Conservation (phyloP, 2,329 filamentous ascomycete genomes). For the Elsinoe fawcettii region DNA sequence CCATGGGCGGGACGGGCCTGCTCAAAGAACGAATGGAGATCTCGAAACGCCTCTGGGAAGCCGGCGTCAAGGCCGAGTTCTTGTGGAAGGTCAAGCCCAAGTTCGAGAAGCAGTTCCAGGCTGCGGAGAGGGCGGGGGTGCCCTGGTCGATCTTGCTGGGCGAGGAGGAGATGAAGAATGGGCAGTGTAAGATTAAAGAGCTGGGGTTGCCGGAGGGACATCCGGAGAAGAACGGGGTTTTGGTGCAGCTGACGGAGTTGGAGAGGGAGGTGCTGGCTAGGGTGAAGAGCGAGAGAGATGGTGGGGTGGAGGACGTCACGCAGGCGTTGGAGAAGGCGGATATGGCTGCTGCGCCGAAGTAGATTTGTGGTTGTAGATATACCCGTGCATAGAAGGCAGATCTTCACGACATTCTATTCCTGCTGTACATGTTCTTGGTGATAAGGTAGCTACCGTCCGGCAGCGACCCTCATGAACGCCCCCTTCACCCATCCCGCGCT, state of each 20-base stretch:
- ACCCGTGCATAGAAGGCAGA: background rate
- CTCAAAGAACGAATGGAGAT: conserved; percentile 78
- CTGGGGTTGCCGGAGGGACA: conserved; percentile 72
- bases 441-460: conserved; percentile 24
- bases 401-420: background rate
- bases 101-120: conserved; percentile 82
- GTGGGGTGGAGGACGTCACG: conserved; percentile 19
- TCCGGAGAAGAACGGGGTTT: conserved; percentile 80
- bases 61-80: conserved; percentile 86
- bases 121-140: conserved; percentile 68
- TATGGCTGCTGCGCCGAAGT: conserved; percentile 9
- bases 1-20: conserved; percentile 77
- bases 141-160: conserved; percentile 85
- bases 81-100: conserved; percentile 86
- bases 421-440: background rate
- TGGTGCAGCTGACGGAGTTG: conserved; percentile 59
- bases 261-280: conserved; percentile 54
- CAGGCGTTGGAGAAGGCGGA: background rate
- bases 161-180: conserved; percentile 76
- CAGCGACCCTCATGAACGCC: conserved; percentile 70
- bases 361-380: background rate
- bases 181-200: conserved; percentile 83
- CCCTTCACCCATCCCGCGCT: conserved; percentile 66
- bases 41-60: conserved; percentile 70
- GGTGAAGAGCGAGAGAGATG: conserved; percentile 31